Evolutionary conservation across 495 filamentous ascomycete genomes (phyloP).

Genomic region (Xylaria venustula): DNA sequence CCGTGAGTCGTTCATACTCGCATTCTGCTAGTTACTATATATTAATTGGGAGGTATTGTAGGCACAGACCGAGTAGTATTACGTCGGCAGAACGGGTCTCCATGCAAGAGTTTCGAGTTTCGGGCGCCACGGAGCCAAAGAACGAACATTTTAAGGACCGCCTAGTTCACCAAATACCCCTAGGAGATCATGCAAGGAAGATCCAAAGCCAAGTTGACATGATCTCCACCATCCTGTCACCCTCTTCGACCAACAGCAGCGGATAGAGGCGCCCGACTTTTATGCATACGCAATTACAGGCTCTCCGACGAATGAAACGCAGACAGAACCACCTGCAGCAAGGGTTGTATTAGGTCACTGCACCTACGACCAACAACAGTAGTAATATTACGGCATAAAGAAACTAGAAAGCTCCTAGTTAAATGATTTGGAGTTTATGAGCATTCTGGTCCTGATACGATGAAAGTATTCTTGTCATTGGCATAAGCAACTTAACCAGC

Average conservation of each 20-base stretch:
- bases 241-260: not conserved
- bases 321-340: not conserved
- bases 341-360: not conserved
- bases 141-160: constrained; percentile 8
- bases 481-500: too few relatives aligned
- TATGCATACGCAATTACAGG: not conserved
- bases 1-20: not conserved
- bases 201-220: not conserved
- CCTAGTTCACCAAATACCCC: not conserved
- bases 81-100: not conserved
- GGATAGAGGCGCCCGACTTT: not conserved
- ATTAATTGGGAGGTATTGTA: not conserved
- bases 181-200: not conserved
- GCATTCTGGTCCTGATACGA: too few relatives aligned
- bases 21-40: not conserved
- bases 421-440: too few relatives aligned
- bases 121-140: not conserved
- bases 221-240: not conserved
- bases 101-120: not conserved
- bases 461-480: too few relatives aligned
- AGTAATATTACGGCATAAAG: not conserved
- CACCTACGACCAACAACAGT: not conserved
- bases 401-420: too few relatives aligned
- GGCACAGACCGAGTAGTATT: not conserved
- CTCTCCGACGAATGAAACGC: not conserved